A percentile compares a stretch with the other conserved stretches of the same genome.
phyloP scores from a whole-genome alignment of 441 rosid species.

The Bocquillonia castaneifolia region DNA sequence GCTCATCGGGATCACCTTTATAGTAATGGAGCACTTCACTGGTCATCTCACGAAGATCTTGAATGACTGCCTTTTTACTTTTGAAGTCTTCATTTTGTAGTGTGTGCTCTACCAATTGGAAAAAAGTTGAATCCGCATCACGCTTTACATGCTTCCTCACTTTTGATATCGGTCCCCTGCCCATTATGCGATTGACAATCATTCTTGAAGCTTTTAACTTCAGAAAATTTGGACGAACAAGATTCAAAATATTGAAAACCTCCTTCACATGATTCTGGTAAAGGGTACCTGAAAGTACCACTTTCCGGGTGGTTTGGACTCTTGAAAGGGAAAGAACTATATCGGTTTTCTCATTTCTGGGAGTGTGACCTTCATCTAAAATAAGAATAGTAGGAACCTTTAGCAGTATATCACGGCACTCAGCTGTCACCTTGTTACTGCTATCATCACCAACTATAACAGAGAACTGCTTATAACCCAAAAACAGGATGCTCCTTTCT shows the following conservation, averaged over 20 bases:
- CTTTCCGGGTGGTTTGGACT: constrained; percentile 62
- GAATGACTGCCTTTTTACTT: constrained; percentile 48
- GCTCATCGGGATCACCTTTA: constrained; percentile 73
- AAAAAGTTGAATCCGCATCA: constrained; percentile 38
- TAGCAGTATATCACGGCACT: constrained; percentile 53
- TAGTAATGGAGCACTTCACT: constrained; percentile 57
- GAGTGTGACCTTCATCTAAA: constrained; percentile 78
- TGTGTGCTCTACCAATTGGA: constrained; percentile 57
- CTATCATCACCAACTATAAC: constrained; percentile 46
- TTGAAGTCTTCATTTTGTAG: constrained; percentile 37
- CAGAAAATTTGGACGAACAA: constrained; percentile 68
- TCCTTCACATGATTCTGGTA: constrained; percentile 73
- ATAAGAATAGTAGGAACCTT: constrained; percentile 59
- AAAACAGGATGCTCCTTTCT: constrained; percentile 54
- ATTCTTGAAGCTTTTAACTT: constrained; percentile 35
- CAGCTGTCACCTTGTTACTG: constrained; percentile 19
- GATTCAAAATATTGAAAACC: constrained; percentile 68
- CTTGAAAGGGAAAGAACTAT: constrained; percentile 55
- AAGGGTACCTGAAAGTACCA: constrained; percentile 71
- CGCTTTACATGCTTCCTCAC: constrained; percentile 35
- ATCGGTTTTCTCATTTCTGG: constrained; percentile 61
- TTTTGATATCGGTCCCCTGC: constrained; percentile 43
- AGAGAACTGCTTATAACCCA: constrained; percentile 68
- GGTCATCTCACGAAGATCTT: constrained; percentile 72
- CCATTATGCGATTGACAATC: constrained; percentile 46